These are phyloP conservation scores for Phytophthora sojae DNA, from an alignment of 352 stramenopile genomes.

Conservation along the genomic window DNA sequence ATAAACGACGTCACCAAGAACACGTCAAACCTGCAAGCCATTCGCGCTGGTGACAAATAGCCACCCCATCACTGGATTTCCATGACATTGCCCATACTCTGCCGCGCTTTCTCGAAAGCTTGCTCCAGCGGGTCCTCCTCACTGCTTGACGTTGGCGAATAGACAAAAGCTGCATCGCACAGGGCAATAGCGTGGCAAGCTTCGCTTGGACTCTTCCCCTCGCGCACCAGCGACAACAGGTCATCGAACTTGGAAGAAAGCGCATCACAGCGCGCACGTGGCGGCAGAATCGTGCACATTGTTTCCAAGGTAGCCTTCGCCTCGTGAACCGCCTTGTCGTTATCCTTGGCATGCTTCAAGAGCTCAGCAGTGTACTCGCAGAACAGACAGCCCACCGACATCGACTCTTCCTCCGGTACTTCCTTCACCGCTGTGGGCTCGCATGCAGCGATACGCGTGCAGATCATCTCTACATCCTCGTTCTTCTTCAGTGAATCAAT, in stretches of 20 bases:
- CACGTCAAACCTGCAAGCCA: too few species aligned
- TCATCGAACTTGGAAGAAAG: slow-evolving; percentile 84
- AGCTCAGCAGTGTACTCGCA: slow-evolving; percentile 84
- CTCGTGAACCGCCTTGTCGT: slow-evolving; percentile 60
- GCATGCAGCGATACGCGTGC: slow-evolving; percentile 56
- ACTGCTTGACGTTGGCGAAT: slow-evolving; percentile 22
- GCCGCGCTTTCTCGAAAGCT: slow-evolving; percentile 39
- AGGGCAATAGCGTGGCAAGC: slow-evolving; percentile 66
- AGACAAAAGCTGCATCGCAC: slow-evolving; percentile 57
- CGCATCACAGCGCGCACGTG: slow-evolving; percentile 62
- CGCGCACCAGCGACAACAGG: slow-evolving; percentile 58
- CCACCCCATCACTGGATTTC: slow-evolving; percentile 50
- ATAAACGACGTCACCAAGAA: too few species aligned
- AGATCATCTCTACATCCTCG: slow-evolving; percentile 62
- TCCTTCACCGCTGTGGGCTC: slow-evolving; percentile 16
- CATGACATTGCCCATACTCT: slow-evolving; percentile 48
- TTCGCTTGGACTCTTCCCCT: slow-evolving; percentile 68
- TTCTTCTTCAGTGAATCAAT: slow-evolving; percentile 61
- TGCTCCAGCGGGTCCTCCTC: slow-evolving; percentile 31
- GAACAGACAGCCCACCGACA: slow-evolving; percentile 75
- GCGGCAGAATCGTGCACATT: slow-evolving; percentile 79
- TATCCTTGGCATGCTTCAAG: slow-evolving; percentile 51
- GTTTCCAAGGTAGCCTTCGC: slow-evolving; percentile 78
- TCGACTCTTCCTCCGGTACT: slow-evolving; percentile 36
- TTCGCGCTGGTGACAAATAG: too few species aligned